Evolutionary conservation across 441 rosid genomes (phyloP), one percentile per base, ranked within the genome.

Genomic region (Arabidopsis lyrata): DNA sequence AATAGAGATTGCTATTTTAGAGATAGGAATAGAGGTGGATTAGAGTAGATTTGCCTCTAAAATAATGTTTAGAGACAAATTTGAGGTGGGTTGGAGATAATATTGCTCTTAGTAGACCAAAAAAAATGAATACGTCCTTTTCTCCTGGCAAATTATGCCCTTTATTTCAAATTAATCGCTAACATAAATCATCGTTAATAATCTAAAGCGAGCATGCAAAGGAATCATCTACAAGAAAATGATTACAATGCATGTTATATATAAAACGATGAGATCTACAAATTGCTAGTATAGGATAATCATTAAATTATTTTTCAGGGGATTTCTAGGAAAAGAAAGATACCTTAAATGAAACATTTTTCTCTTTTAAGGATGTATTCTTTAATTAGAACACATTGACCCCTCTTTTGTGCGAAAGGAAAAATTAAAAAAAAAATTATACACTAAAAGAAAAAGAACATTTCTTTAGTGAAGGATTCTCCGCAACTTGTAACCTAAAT

Each of bases 321-420:
- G 67, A 50, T 71, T 48, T 70, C 22, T 41, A 5, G 2, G 13
- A 18, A 70, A 70, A 70, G 72, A 72, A 77, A 71, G 77, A 77
- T 77, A 71, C 80, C 80, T 77, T 77, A 71, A 77, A 71, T 42
- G 80, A 77, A 72, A 77, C 76, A 66, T 65, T 65, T 76, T 65
- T 65, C 52, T 72, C 73, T 72, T 77, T 77, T 77, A 66, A 77
- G 80, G 80, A 71, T 77, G 77, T 77, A 71, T 58, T 71, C 69
- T 66, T 77, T 59, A 44, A 59, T 72, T 42, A 70, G 69, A 65
- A 77, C 69, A 71, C 66, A 58, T 52, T 52, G 77, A 58, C 64
- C 68, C 80, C 61, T 59, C 68, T 44, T 77, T 52, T 35, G 39
- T 58, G 63, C 67, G 14, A 64, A 77, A 70, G 66, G 42, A 52